Conservation (phyloP, 192 early-diverging fungal genomes). For the Rhizophagus sp. region DNA sequence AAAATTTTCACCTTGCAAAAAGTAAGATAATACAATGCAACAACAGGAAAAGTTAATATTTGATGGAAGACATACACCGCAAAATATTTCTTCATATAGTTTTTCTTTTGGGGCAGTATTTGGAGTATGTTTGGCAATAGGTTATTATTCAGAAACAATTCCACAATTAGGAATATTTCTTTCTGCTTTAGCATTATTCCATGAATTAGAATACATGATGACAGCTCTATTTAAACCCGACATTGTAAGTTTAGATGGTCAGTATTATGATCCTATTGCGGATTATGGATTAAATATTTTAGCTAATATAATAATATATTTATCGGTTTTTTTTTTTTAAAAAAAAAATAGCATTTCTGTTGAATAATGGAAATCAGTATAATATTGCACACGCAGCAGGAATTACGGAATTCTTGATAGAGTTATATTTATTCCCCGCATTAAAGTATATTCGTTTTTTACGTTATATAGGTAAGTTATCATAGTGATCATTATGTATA, state of each 20-base stretch:
- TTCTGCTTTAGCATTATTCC: conserved; percentile 70
- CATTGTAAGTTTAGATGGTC: conserved; percentile 72
- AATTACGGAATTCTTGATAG: conserved; percentile 70
- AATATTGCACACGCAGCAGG: conserved; percentile 66
- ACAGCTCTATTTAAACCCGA: conserved; percentile 80
- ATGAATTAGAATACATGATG: conserved; percentile 82
- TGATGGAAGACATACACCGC: conserved; percentile 68
- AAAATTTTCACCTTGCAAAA: neutral
- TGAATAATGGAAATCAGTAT: conserved; percentile 75
- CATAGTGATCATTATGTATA: neutral
- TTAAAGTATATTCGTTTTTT: conserved; percentile 45
- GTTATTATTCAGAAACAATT: conserved; percentile 37
- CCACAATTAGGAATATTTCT: conserved; percentile 69
- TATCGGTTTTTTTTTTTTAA: neutral
- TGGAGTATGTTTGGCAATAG: conserved; percentile 55
- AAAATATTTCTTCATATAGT: conserved; percentile 80
- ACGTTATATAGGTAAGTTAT: conserved; percentile 21
- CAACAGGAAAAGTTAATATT: conserved; percentile 32
- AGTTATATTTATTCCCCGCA: conserved; percentile 60
- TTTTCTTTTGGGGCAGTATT: conserved; percentile 66
- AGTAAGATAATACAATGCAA: neutral
- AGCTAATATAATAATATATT: conserved; percentile 29
- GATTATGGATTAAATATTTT: no score
- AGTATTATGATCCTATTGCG: conserved; percentile 29
- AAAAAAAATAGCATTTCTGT: conserved; percentile 60